phyloP scores from a whole-genome alignment of 1,284 basidiomycete genomes.

The Volvariella surrecta region DNA sequence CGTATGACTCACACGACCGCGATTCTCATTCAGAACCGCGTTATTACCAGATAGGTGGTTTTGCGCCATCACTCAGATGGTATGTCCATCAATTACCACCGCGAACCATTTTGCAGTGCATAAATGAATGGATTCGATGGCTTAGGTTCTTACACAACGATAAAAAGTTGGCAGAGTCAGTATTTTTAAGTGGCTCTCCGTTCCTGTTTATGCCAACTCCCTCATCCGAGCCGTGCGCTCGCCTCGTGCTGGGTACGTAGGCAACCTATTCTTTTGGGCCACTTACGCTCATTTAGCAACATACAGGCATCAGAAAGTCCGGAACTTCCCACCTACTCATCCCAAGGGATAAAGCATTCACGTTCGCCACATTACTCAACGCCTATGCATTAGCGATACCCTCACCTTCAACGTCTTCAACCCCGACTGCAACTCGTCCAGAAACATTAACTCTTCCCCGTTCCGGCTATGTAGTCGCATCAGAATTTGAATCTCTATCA shows the following conservation, averaged over 20 bases:
- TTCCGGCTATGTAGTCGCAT: constrained; percentile 4
- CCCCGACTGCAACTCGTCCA: too few species aligned
- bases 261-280: background rate
- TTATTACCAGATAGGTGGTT: too few species aligned
- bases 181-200: constrained; percentile 19
- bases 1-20: too few species aligned
- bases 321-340: constrained; percentile 29
- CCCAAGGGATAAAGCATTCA: constrained; percentile 15
- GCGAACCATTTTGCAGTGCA: background rate
- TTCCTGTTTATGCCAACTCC: constrained; percentile 12
- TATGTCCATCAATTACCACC: background rate
- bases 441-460: constrained; percentile 3
- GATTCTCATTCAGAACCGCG: too few species aligned
- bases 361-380: constrained; percentile 4
- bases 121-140: too few species aligned
- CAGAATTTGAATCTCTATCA: constrained; percentile 28
- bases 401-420: too few species aligned
- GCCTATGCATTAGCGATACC: too few species aligned
- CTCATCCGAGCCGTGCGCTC: constrained; percentile 11
- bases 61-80: too few species aligned
- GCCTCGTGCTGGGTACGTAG: constrained; percentile 25
- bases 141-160: constrained; percentile 17
- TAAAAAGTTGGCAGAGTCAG: constrained; percentile 17
- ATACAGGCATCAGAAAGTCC: constrained; percentile 25
- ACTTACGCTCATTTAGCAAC: background rate